phyloP scores from a whole-genome alignment of 176 grass and related monocot species.

The Tillandsia leiboldiana region DNA sequence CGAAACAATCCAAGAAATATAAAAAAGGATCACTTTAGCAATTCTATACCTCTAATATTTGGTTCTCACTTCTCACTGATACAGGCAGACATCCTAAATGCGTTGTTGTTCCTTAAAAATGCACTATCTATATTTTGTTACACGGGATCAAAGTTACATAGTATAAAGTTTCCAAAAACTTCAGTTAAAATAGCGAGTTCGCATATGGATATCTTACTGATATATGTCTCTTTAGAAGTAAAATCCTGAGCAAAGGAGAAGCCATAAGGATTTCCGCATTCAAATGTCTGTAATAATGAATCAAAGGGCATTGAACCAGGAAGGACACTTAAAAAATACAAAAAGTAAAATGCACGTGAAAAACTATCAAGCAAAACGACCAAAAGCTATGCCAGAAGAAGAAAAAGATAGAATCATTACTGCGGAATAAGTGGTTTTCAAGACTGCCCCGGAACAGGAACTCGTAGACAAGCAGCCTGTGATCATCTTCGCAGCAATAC shows the following conservation, averaged over 20 bases:
- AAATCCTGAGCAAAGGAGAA: background rate
- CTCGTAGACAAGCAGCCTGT: constrained; percentile 92
- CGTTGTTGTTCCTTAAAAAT: no score
- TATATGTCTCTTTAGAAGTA: background rate
- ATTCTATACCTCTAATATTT: no score
- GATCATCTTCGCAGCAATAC: constrained; percentile 98
- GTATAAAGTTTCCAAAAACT: no score
- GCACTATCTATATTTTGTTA: no score
- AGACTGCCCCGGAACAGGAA: constrained; percentile 99
- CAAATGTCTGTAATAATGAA: background rate
- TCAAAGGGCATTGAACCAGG: background rate
- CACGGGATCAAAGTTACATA: no score
- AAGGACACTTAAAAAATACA: background rate
- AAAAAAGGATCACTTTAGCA: no score
- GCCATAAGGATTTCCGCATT: background rate
- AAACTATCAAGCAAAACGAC: constrained; percentile 2
- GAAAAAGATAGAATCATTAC: constrained; percentile 38
- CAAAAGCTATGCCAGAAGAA: constrained; percentile 1
- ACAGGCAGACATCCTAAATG: no score
- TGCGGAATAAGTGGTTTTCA: constrained; percentile 98
- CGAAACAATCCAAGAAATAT: no score
- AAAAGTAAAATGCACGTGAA: background rate
- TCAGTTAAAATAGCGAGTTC: no score
- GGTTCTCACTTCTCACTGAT: no score
- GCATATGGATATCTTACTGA: no score